A percentile compares a stretch with the other conserved stretches of the same genome.
Evolutionary conservation across 1,284 basidiomycete species (phyloP).

Genomic region (Termitomyces sp.): DNA sequence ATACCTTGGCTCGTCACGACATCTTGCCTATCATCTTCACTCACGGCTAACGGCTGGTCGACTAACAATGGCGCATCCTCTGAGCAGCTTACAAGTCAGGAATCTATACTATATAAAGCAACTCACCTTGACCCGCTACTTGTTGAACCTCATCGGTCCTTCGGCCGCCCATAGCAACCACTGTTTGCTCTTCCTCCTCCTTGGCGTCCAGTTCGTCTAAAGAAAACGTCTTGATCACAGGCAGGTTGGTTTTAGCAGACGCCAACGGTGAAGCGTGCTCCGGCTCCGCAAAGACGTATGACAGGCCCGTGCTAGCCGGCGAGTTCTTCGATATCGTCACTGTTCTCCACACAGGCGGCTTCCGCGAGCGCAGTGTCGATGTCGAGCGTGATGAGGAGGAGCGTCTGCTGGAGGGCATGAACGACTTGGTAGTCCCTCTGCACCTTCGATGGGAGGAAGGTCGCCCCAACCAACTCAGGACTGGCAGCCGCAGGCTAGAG

Average conservation of each 20-base stretch:
- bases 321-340: slow-evolving; percentile 23
- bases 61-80: background rate
- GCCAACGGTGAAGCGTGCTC: slow-evolving; percentile 26
- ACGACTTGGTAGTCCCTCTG: background rate
- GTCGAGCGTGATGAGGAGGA: slow-evolving; percentile 20
- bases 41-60: too few relatives aligned
- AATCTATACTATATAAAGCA: background rate
- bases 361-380: slow-evolving; percentile 10
- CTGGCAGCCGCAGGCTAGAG: background rate
- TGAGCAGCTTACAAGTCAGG: background rate
- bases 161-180: background rate
- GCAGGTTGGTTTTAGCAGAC: slow-evolving; percentile 20
- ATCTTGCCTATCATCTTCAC: background rate
- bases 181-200: background rate
- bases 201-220: background rate
- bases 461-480: background rate
- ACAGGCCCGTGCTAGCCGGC: slow-evolving; percentile 23
- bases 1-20: background rate
- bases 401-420: slow-evolving; percentile 18
- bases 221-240: slow-evolving; percentile 5
- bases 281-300: slow-evolving; percentile 24
- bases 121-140: background rate
- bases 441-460: background rate
- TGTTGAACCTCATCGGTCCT: background rate
- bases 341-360: slow-evolving; percentile 24